A percentile compares a stretch with the other conserved stretches of the same genome.
These are phyloP conservation scores for Pythium angustatum DNA, from an alignment of 352 stramenopile genomes.

Conservation along the genomic window DNA sequence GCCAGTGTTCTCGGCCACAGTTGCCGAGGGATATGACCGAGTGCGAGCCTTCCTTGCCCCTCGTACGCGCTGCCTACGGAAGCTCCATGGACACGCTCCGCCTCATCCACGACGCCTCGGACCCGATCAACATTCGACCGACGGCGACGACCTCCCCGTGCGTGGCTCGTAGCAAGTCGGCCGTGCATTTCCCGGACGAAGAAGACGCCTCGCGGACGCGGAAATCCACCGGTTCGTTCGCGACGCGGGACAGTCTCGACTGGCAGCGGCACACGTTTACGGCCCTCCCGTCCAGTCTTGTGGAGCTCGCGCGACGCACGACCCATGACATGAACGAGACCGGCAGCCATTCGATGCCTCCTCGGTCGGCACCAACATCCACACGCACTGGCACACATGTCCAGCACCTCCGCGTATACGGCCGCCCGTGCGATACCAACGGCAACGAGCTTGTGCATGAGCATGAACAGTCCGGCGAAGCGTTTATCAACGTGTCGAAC, in stretches of 20 bases:
- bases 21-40: constrained; percentile 18
- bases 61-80: constrained; percentile 16
- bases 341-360: constrained; percentile 26
- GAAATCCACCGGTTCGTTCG: constrained; percentile 19
- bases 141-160: constrained; percentile 25
- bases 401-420: constrained; percentile 60
- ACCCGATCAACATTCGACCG: constrained; percentile 26
- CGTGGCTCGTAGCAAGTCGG: constrained; percentile 9
- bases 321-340: constrained; percentile 12
- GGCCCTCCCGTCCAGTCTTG: constrained; percentile 22
- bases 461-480: constrained; percentile 30
- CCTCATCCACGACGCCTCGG: constrained; percentile 27
- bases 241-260: constrained; percentile 1
- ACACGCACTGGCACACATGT: constrained; percentile 43
- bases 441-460: constrained; percentile 28
- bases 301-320: constrained; percentile 20
- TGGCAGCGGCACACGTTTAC: constrained; percentile 29
- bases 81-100: constrained; percentile 29
- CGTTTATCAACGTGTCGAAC: constrained; percentile 43
- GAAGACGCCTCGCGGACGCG: constrained; percentile 7
- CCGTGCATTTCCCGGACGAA: constrained; percentile 15
- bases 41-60: constrained; percentile 12
- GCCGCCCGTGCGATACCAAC: constrained; percentile 15
- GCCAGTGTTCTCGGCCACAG: not conserved
- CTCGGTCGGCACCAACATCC: constrained; percentile 19